Evolutionary conservation across 352 stramenopile genomes (phyloP), one percentile per base, ranked within the genome.

Genomic region (Thalassiosira mediterranea): DNA sequence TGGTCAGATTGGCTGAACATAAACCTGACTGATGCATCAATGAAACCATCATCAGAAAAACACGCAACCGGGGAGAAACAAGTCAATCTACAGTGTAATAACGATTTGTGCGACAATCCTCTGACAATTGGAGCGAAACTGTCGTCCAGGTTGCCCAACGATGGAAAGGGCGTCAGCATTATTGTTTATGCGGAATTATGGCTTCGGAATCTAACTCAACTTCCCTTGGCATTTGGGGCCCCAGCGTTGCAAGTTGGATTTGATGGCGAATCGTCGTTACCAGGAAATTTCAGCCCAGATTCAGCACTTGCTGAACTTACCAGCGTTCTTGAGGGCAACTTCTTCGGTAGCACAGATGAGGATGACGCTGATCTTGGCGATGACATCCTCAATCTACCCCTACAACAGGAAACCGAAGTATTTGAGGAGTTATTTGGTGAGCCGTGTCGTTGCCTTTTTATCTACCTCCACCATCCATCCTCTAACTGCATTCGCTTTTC

Each of bases 181-280:
- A 75, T 86, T 23, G 13, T 90, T 7, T 90, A 83, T 72, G 77
- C 82, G 7, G 84, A 90, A 68, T 49, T 91, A 23, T 93, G 87
- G 87, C 70, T 91, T 13, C 57, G 63, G 28, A 93, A 93, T 44
- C 61, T 86, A 8, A 90, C 84, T 7, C 42, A 37, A 8, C 72
- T 91, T 19, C 72, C 82, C 57, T 54, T 93, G 21, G 72, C 69
- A n/a, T 90, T 93, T 69, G 87, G 87, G 0, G 81, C 72, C 64
- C 83, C 84, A 25, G 68, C 63, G 23, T 51, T 78, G 19, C 77
- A 89, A 65, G 40, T 88, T 52, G 72, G 79, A 31, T 53, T 42
- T 15, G 21, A 49, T 26, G 26, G 15, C n/a, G 32, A 69, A 21
- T 63, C 52, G 44, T 62, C n/a, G 46, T 13, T 71, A 15, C 48